These are phyloP conservation scores for Pouteria campechiana DNA, from an alignment of 179 eudicot species.

Conservation along the genomic window DNA sequence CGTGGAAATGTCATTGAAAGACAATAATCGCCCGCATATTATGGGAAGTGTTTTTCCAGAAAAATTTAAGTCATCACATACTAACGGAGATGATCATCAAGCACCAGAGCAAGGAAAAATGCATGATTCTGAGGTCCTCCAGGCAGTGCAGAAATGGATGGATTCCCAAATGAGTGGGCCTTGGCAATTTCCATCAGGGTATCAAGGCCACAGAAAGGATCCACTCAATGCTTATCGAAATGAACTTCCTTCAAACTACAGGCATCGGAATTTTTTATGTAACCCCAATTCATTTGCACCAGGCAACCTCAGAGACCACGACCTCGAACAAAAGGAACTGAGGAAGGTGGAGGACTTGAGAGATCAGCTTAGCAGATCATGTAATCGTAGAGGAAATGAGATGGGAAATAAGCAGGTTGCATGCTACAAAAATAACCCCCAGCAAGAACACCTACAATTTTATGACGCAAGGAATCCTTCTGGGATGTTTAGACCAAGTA, in stretches of 20 bases:
- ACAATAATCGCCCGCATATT: too few relatives aligned
- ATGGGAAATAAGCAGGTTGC: conserved; percentile 24
- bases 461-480: conserved; percentile 16
- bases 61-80: too few relatives aligned
- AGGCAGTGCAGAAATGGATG: too few relatives aligned
- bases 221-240: conserved; percentile 21
- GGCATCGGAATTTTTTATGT: conserved; percentile 17
- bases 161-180: too few relatives aligned
- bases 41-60: too few relatives aligned
- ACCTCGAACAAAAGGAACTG: conserved; percentile 24
- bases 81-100: too few relatives aligned
- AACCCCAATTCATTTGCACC: conserved; percentile 12
- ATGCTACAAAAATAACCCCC: conserved; percentile 16
- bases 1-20: too few relatives aligned
- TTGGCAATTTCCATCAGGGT: too few relatives aligned
- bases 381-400: conserved; percentile 4
- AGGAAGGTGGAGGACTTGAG: conserved; percentile 30
- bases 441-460: conserved; percentile 23
- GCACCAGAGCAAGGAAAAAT: too few relatives aligned
- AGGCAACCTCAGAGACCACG: conserved; percentile 12
- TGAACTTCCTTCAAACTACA: conserved; percentile 27
- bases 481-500: conserved; percentile 15
- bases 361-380: conserved; percentile 26
- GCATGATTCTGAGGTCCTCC: too few relatives aligned
- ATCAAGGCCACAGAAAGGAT: too few relatives aligned